These are phyloP conservation scores for Aspergillus cavernicola DNA, from an alignment of 495 filamentous ascomycete genomes.

Conservation along the genomic window DNA sequence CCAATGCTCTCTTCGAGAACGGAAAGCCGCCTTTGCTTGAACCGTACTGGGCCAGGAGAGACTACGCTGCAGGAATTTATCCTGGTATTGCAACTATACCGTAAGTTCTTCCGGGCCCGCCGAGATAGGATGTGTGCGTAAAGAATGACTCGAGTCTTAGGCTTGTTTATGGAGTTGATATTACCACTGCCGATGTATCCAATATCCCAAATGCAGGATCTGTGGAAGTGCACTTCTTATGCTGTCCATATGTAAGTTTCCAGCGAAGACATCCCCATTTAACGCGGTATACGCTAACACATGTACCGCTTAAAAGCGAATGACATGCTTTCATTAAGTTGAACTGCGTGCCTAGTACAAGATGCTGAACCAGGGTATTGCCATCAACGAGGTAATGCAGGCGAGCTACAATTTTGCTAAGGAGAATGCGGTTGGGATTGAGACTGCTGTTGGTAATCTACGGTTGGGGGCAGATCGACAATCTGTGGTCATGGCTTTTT, in stretches of 20 bases:
- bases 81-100: constrained; percentile 10
- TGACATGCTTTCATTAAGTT: not conserved
- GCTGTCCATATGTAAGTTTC: constrained; percentile 6
- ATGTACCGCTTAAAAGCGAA: not conserved
- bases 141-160: not conserved
- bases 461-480: too few relatives aligned
- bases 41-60: not conserved
- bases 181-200: not conserved
- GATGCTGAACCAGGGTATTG: too few relatives aligned
- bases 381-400: too few relatives aligned
- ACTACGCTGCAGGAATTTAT: constrained; percentile 10
- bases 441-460: too few relatives aligned
- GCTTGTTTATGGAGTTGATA: constrained; percentile 1
- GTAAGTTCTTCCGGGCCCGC: not conserved
- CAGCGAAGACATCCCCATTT: not conserved
- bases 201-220: not conserved
- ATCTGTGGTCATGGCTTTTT: too few relatives aligned
- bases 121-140: not conserved
- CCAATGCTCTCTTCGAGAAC: not conserved
- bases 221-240: constrained; percentile 12
- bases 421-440: too few relatives aligned
- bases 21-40: constrained; percentile 6
- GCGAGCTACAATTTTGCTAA: too few relatives aligned
- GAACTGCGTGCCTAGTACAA: too few relatives aligned
- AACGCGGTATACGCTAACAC: too few relatives aligned